Base-by-base conservation (phyloP, 495 filamentous ascomycete genomes). In the Tuber borchii region DNA sequence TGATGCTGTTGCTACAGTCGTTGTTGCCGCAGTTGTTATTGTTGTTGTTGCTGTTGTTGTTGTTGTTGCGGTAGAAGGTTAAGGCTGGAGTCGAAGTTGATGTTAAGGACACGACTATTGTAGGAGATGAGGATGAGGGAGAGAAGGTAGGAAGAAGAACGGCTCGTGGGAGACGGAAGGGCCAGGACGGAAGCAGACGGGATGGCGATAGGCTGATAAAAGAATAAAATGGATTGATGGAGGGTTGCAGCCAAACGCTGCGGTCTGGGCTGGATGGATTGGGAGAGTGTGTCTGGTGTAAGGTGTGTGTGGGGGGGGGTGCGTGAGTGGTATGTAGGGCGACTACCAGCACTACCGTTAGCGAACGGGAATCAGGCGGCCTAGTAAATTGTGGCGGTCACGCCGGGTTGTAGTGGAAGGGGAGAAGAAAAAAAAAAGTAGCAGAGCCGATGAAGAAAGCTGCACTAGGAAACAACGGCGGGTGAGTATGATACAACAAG, bases 301-400 rank as follows among this genome's bases (percentile, higher is more conserved):
- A 43, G 70, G 70, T 43, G 70, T 46, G 44, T 37, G 34, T 70
- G 34, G 22, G 70, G 20, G 70, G 70, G 40, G 40, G 4, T 42
- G 40, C 26, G 31, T 71, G 48, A 26, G 12, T 61, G 51, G 51
- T 61, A 61, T 26, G 51, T 26, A 61, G n/a, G 20, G n/a, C 51
- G n/a, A 61, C 51, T 61, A 61, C 51, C 44, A 45, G 44, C 44
- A 45, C 71, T 68, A 73, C 26, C 72, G 75, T 81, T 81, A 81
- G 80, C 79, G 80, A 81, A 81, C 78, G 75, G 79, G 73, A 81
- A 75, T 81, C 78, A 76, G 76, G 77, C 71, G 79, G 68, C 68
- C 65, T 44, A 80, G 73, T 71, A 71, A 72, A 74, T 79, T 71
- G 78, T 74, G 72, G 74, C 65, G 73, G 76, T 81, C 79, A 78